Evolutionary conservation across 257 asterid genomes (phyloP), one percentile per base, ranked within the genome.

Genomic region (Gardenia jasminoides): DNA sequence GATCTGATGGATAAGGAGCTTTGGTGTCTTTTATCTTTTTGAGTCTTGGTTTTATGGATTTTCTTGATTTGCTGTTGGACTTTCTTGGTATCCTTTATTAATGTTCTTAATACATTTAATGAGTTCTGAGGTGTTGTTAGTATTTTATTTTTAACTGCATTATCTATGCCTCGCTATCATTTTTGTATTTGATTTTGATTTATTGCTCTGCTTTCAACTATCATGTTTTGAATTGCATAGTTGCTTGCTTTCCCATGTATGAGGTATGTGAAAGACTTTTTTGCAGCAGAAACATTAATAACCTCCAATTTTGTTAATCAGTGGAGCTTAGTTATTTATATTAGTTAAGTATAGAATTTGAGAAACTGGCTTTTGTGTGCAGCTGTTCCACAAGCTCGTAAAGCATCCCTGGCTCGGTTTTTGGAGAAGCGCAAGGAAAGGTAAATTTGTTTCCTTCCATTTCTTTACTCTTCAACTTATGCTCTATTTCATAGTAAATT

Each of bases 341-440:
- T 24, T 7, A 12, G 33, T 31, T 66, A 59, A 48, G 10, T 62
- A 69, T 48, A 16, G n/a, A 46, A 30, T 39, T 24, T 44, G 28
- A 28, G 20, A 74, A 75, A 81, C 17, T 17, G 7, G 61, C 26
- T 20, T 76, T 61, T 72, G 19, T 70, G 44, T 81, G 74, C 90
- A 94, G 98, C 96, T 50, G 93, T 91, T 67, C 98, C 98, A 75
- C 97, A 92, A 81, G 91, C 89, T 82, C 97, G 97, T 24, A 82
- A 83, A 85, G 94, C 92, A 79, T 92, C 98, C 52, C 70, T 94
- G 84, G 92, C 93, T 56, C 91, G 96, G 48, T 94, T 94, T 81
- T 70, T 94, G 88, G 97, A 92, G 89, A 94, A 87, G 89, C 97
- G 98, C 72, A 91, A 90, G 82, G 97, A 94, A 79, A 91, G 98